Conservation (phyloP, 805 yeast genomes). For the Blastobotrys terrestris region DNA sequence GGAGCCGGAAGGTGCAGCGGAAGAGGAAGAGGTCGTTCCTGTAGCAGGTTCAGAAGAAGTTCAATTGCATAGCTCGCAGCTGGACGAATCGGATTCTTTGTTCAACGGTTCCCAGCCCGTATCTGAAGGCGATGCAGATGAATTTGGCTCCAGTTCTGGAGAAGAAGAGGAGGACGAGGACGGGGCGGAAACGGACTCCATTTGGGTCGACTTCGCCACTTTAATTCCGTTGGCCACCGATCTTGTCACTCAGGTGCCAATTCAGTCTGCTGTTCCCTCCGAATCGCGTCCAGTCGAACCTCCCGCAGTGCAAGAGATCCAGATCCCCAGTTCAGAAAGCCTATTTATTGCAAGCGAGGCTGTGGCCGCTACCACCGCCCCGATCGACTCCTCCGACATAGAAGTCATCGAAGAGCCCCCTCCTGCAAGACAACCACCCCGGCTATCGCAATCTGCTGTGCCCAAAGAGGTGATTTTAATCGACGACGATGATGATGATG, state of each 20-base stretch:
- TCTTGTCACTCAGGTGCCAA: not conserved
- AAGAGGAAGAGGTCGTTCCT: not conserved
- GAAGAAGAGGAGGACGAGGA: too few species aligned
- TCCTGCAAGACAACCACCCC: not conserved
- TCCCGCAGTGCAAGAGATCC: not conserved
- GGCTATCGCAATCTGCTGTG: not conserved
- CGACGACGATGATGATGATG: not conserved
- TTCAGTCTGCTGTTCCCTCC: too few species aligned
- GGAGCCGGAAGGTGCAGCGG: not conserved
- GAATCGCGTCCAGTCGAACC: not conserved
- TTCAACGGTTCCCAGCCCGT: not conserved
- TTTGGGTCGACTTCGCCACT: not conserved
- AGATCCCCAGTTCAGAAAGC: too few species aligned
- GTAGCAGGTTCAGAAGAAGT: not conserved
- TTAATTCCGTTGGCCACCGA: not conserved
- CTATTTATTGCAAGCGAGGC: too few species aligned
- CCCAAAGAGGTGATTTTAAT: not conserved
- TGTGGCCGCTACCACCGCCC: not conserved
- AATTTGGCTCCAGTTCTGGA: not conserved
- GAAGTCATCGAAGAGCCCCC: not conserved
- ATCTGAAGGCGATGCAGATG: not conserved
- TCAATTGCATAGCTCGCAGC: not conserved
- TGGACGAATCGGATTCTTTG: not conserved
- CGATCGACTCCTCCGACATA: not conserved
- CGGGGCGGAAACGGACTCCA: too few species aligned